Percentiles rank a stretch among this genome's conserved stretches.
These are phyloP conservation scores for Stylosanthes scabra DNA, from an alignment of 331 rosid genomes.

Conservation along the genomic window DNA sequence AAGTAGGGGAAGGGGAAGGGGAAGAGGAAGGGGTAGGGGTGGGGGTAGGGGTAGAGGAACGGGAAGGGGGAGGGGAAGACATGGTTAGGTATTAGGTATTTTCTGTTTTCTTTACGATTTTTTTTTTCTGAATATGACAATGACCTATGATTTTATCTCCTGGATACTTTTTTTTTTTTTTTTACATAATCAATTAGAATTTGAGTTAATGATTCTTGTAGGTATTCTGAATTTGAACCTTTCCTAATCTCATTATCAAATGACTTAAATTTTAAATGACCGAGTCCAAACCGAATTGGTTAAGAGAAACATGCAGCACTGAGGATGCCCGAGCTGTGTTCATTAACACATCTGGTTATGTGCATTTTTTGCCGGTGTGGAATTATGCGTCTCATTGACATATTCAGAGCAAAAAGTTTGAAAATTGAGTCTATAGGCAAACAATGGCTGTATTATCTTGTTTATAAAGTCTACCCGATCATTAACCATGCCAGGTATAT, in stretches of 20 bases:
- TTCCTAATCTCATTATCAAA: background rate
- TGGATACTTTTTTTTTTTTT: background rate
- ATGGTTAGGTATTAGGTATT: conserved; percentile 16
- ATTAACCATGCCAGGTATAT: too few species aligned
- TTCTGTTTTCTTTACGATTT: background rate
- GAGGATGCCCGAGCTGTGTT: too few species aligned
- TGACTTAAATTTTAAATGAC: background rate
- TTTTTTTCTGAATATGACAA: background rate
- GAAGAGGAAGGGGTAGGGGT: conserved; percentile 51
- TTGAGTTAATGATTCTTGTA: background rate
- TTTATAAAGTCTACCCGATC: too few species aligned
- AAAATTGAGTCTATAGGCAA: too few species aligned
- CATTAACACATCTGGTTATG: too few species aligned
- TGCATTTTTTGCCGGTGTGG: too few species aligned
- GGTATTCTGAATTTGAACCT: background rate
- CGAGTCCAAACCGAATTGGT: too few species aligned
- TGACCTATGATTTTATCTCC: conserved; percentile 16
- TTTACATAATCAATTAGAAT: background rate
- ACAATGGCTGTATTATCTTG: too few species aligned
- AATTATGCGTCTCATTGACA: too few species aligned
- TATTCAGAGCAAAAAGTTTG: too few species aligned
- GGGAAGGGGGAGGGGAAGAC: too few species aligned
- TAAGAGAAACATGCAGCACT: too few species aligned
- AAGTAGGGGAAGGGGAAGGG: conserved; percentile 50
- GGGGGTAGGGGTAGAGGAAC: conserved; percentile 50